Evolutionary conservation across 768 basidiomycete genomes (phyloP), one percentile per base, ranked within the genome.

Genomic region (Suillus alpinus): DNA sequence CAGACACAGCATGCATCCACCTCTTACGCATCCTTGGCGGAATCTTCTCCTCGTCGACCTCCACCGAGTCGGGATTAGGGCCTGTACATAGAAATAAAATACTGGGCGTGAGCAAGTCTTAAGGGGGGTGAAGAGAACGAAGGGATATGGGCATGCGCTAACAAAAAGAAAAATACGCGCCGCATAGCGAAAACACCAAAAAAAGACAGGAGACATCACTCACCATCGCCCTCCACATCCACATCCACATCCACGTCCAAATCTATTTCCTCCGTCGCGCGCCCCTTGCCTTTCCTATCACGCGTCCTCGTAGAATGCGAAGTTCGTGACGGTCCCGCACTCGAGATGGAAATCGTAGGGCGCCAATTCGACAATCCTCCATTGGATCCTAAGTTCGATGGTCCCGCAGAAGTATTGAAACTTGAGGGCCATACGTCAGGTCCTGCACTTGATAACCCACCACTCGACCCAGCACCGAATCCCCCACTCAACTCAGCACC

Each of bases 11-110:
- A 20, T 68, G 71, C 26, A 72, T 66, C 79, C 78, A 77, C 3
- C 63, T 63, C 63, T 86, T 89, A 41, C 87, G 77, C 82, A 89
- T 82, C 71, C 85, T 85, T 4, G 87, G 86, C 6, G 87, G 87
- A 65, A 88, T 77, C 53, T 71, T 73, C 12, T 78, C 78, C 58
- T 67, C 67, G 13, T 65, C 66, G 3, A 67, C 59, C 6, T 68
- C 66, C 60, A 66, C 63, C 39, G 59, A 61, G 14, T 56, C 37
- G 4, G 55, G 36, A 41, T 56, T 67, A 66, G 43, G 10, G 34
- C 34, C 52, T 53, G 14, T n/a, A 23, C 20, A 10, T 4, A 37
- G 13, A 53, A 23, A 37, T n/a, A 14, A 29, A 29, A 29, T 16
- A 18, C 16, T 16, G 14, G 20, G 16, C 4, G 2, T 49, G 62